These are phyloP conservation scores for Claviceps maximensis DNA, from an alignment of 2,329 filamentous ascomycete species.

Conservation along the genomic window DNA sequence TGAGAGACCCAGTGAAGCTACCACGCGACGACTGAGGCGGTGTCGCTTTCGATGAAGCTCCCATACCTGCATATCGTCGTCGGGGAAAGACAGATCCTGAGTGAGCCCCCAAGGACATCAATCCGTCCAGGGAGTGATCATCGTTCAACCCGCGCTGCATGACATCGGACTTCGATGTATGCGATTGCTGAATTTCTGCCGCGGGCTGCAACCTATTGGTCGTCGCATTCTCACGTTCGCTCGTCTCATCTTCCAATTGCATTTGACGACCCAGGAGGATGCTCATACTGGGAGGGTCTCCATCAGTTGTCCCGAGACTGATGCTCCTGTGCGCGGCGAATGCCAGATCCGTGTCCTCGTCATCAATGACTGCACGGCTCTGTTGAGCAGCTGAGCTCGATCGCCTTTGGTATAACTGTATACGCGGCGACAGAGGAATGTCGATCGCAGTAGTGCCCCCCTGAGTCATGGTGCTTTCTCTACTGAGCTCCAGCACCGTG, in stretches of 20 bases:
- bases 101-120: constrained; percentile 22
- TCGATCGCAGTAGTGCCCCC: constrained; percentile 55
- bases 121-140: constrained; percentile 31
- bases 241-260: constrained; percentile 20
- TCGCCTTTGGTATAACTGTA: constrained; percentile 42
- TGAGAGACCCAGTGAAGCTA: constrained; percentile 29
- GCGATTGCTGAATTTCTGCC: constrained; percentile 26
- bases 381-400: constrained; percentile 58
- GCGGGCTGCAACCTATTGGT: constrained; percentile 26
- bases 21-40: constrained; percentile 32
- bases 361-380: constrained; percentile 37
- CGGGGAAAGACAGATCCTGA: constrained; percentile 34
- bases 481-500: constrained; percentile 18
- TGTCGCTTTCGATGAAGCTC: constrained; percentile 21
- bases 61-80: constrained; percentile 33
- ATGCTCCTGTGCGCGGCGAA: constrained; percentile 52
- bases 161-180: constrained; percentile 20
- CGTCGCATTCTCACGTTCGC: constrained; percentile 9
- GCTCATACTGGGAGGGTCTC: constrained; percentile 52
- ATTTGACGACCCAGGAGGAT: constrained; percentile 39
- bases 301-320: constrained; percentile 52
- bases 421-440: constrained; percentile 57
- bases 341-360: constrained; percentile 48
- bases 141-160: constrained; percentile 31
- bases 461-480: constrained; percentile 28